Evolutionary conservation across 179 eudicot genomes (phyloP).

Genomic region (Heliamphora pulchella): DNA sequence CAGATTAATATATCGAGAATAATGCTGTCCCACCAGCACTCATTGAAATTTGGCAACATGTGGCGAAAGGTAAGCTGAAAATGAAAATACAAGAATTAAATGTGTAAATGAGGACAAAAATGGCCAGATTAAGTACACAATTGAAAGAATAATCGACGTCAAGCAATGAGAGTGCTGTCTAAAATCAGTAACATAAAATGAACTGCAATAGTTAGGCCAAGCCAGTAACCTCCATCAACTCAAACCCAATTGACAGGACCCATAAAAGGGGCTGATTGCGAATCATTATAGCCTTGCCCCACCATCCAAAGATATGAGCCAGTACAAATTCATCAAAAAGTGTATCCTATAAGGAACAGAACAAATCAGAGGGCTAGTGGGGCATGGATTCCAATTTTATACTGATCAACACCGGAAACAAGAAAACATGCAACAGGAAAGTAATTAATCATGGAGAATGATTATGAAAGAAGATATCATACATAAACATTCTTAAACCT

Average conservation of each 20-base stretch:
- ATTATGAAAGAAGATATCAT: constrained; percentile 69
- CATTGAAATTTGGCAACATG: constrained; percentile 97
- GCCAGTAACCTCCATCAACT: constrained; percentile 77
- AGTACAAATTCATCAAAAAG: constrained; percentile 89
- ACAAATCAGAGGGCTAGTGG: constrained; percentile 9
- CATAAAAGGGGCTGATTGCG: constrained; percentile 98
- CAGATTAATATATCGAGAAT: constrained; percentile 88
- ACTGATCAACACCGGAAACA: neutral
- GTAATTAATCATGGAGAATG: constrained; percentile 15
- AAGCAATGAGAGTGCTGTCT: neutral
- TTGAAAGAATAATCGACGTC: neutral
- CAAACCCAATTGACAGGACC: constrained; percentile 94
- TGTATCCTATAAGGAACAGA: constrained; percentile 52
- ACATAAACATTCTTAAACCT: constrained; percentile 99
- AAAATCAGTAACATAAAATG: constrained; percentile 8
- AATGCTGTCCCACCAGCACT: constrained; percentile 99
- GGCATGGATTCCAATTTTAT: neutral
- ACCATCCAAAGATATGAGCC: constrained; percentile 98
- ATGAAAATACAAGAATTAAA: constrained; percentile 17
- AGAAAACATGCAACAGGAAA: neutral
- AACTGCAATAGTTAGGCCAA: neutral
- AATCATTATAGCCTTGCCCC: constrained; percentile 99
- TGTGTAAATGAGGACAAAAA: neutral
- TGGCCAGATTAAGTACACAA: neutral
- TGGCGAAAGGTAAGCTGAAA: constrained; percentile 95